phyloP scores from a whole-genome alignment of 306 rosid genomes.

The Glycine tomentella region DNA sequence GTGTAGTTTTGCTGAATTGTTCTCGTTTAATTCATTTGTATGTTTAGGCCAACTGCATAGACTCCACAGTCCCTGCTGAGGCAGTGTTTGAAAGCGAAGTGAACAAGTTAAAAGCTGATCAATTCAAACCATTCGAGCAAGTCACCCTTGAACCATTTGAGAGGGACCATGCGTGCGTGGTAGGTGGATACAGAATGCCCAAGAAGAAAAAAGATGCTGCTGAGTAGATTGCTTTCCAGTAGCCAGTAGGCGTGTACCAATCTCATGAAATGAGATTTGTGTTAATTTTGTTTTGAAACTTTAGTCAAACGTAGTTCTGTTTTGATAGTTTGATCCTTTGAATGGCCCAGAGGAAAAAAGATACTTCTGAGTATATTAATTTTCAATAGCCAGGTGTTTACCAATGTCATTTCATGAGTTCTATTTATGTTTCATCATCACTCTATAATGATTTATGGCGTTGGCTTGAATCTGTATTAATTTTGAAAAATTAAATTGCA shows the following conservation, averaged over 20 bases:
- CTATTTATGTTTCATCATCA: neutral
- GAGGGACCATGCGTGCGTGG: conserved; percentile 95
- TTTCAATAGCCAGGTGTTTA: neutral
- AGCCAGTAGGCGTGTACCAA: neutral
- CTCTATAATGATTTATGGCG: neutral
- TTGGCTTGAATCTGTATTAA: neutral
- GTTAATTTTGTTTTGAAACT: neutral
- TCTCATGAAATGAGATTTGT: neutral
- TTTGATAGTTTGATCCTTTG: neutral
- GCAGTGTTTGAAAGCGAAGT: conserved; percentile 81
- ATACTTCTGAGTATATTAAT: conserved; percentile 16
- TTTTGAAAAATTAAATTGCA: neutral
- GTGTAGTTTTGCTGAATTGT: neutral
- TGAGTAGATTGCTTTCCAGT: neutral
- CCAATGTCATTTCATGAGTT: too few species aligned
- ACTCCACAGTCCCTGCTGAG: conserved; percentile 81
- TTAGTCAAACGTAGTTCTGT: neutral
- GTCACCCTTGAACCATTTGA: conserved; percentile 93
- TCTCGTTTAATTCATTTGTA: neutral
- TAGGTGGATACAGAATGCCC: conserved; percentile 73
- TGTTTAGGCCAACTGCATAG: conserved; percentile 89
- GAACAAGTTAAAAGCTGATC: conserved; percentile 82
- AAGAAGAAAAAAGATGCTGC: conserved; percentile 68
- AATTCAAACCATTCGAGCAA: conserved; percentile 77
- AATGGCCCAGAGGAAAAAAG: conserved; percentile 42